These are phyloP conservation scores for Platanthera guangdongensis DNA, from an alignment of 106 monocot genomes.

Conservation along the genomic window DNA sequence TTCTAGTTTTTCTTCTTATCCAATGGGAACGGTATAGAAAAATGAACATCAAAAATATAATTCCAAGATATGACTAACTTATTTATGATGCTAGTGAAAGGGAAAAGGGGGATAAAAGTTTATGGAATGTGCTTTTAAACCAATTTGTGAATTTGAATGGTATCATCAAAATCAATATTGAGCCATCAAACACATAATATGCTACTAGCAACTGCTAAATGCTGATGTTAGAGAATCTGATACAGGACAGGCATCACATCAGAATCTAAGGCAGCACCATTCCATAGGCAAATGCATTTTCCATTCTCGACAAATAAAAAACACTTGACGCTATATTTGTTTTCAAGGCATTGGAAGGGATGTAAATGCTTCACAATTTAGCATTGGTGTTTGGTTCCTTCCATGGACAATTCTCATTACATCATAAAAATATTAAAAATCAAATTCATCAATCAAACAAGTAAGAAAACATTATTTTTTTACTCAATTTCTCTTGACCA, in stretches of 20 bases:
- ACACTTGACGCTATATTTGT: too few species aligned
- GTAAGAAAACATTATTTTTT: too few species aligned
- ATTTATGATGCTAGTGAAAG: neutral
- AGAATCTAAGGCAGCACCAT: neutral
- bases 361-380: too few species aligned
- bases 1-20: neutral
- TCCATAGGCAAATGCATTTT: neutral
- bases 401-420: too few species aligned
- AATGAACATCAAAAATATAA: neutral
- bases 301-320: neutral
- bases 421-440: too few species aligned
- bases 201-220: neutral
- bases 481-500: too few species aligned
- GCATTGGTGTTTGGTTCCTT: too few species aligned
- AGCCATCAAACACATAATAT: too few species aligned
- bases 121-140: neutral
- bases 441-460: too few species aligned
- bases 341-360: too few species aligned
- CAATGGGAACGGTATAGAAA: neutral
- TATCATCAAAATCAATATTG: neutral
- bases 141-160: neutral
- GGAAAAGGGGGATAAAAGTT: neutral
- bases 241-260: too few species aligned
- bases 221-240: neutral
- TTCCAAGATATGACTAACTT: neutral